Base-by-base conservation (phyloP, 495 filamentous ascomycete genomes). In the Oidiodendron maius region DNA sequence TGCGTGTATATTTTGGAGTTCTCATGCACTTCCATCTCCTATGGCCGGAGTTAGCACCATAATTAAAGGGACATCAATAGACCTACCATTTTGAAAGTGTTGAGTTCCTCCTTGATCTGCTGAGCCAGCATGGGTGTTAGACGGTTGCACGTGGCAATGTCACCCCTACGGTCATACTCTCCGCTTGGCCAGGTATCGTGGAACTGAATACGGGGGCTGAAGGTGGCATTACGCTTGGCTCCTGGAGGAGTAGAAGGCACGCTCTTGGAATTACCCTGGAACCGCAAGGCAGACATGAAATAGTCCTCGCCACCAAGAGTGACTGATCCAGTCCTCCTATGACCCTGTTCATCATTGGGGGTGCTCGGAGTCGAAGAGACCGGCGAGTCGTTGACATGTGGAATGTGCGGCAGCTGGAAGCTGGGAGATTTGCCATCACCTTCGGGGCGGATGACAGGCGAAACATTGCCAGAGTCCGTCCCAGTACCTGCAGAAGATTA, bases 21-120 rank as follows among this genome's bases (percentile, higher is more conserved):
- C 70, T 96, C 90, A 63, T 99, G 93, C 62, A 99, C 93, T 74
- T 97, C 93, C 93, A 99, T 99, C 70, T 99, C 93, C 94, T 98
- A n/a, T 12, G 25, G 18, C 15, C 4, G 11, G 20, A 38, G 42
- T 60, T 60, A 63, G 58, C 46, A 75, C 22, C n/a, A 23, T 23
- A 15, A 42, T 10, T 11, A 3, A 26, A 9, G 17, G 0, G 15
- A 5, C 10, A 17, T 24, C 17, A 13, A 18, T 3, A 10, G 22
- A 72, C 84, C 51, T 65, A 96, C 93, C 93, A 99, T 97, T 62
- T 98, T 99, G 75, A 97, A 99, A 55, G 83, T 91, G 70, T 99
- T 99, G 57, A 99, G 75, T 69, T 99, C 93, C 69, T 99, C 93
- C 71, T 97, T 97, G 70, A 99, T 99, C 64, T 99, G 93, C 63